These are phyloP conservation scores for Xylaria flabelliformis DNA, from an alignment of 495 filamentous ascomycete species.

Conservation along the genomic window DNA sequence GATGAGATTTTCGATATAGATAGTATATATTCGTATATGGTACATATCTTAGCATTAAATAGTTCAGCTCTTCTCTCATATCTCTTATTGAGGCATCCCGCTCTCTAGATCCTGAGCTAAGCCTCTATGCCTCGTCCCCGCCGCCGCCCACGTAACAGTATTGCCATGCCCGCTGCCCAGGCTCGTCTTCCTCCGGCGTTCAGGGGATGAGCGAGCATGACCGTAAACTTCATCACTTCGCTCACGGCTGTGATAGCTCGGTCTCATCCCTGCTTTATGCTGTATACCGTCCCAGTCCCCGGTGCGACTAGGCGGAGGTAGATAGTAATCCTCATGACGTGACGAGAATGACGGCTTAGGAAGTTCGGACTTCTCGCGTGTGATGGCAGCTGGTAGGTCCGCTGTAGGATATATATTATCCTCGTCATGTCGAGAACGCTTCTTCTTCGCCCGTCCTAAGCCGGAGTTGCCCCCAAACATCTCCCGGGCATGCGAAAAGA, in stretches of 20 bases:
- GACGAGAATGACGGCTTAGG: constrained; percentile 33
- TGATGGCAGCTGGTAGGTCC: neutral
- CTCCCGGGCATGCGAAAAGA: constrained; percentile 7
- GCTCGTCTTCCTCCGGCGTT: constrained; percentile 26
- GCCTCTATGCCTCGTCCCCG: constrained; percentile 13
- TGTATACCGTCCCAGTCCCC: neutral
- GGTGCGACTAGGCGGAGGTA: constrained; percentile 11
- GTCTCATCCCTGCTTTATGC: constrained; percentile 16
- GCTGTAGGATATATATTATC: neutral
- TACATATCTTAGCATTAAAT: neutral
- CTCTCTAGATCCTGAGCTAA: constrained; percentile 37
- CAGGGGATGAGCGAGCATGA: constrained; percentile 24
- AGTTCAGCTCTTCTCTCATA: neutral
- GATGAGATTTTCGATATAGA: neutral
- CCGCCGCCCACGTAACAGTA: constrained; percentile 27
- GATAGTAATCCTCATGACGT: constrained; percentile 26
- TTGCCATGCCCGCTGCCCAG: constrained; percentile 30
- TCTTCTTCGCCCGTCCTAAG: neutral
- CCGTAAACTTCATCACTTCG: constrained; percentile 32
- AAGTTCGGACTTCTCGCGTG: constrained; percentile 11
- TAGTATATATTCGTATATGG: neutral
- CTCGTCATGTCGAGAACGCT: neutral
- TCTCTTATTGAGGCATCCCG: constrained; percentile 18
- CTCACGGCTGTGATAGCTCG: constrained; percentile 28
- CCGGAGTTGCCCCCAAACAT: neutral